Conservation (phyloP, 169 alveolate species). For the Cryptosporidium sp. region DNA sequence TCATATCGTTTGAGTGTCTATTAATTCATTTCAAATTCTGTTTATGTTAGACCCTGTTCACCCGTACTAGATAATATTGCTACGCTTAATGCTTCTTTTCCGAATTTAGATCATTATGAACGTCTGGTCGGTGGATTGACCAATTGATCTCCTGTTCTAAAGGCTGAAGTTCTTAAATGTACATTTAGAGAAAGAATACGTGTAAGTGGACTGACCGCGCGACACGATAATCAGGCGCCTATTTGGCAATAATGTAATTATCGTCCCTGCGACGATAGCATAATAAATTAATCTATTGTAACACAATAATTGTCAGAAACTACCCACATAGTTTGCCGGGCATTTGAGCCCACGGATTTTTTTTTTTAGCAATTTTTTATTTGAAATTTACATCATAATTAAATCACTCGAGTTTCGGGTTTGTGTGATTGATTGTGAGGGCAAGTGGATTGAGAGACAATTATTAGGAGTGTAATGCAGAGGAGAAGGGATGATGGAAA, state of each 20-base stretch:
- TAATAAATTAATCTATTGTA: conserved; percentile 22
- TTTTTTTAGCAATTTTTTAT: background rate
- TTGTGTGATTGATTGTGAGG: conserved; percentile 14
- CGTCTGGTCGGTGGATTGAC: background rate
- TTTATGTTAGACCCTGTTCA: too few species aligned
- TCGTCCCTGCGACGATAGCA: background rate
- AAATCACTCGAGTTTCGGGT: background rate
- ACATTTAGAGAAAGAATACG: background rate
- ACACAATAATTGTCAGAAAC: conserved; percentile 22
- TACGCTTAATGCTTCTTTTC: too few species aligned
- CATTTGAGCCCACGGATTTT: conserved; percentile 4
- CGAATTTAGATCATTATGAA: too few species aligned
- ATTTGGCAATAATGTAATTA: conserved; percentile 23
- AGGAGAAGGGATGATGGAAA: background rate
- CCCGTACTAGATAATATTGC: too few species aligned
- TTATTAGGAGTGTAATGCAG: conserved; percentile 16
- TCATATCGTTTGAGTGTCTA: too few species aligned
- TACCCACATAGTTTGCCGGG: conserved; percentile 68
- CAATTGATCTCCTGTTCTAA: too few species aligned
- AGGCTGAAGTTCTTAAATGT: background rate
- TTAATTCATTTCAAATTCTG: too few species aligned
- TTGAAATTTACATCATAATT: background rate
- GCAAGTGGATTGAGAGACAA: background rate
- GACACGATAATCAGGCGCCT: conserved; percentile 8
- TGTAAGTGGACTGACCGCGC: background rate